Evolutionary conservation across 257 asterid species (phyloP), one percentile per base, ranked within the genome.

Genomic region (Prunella vulgaris): DNA sequence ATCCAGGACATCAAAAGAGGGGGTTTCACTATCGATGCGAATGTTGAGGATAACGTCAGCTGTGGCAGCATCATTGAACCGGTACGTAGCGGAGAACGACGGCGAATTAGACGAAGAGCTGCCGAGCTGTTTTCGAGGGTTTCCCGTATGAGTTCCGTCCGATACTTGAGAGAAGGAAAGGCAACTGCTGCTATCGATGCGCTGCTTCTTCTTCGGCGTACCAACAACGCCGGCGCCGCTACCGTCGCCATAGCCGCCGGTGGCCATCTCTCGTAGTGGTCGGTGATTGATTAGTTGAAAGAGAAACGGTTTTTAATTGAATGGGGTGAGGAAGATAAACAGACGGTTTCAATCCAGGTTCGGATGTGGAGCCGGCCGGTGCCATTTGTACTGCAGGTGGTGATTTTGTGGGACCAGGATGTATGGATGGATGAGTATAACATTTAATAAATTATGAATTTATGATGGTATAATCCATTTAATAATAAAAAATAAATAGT

Each of bases 1-100:
- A 25, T 67, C 73, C 17, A 3, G 20, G 64, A 63, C 56, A 32
- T 62, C 74, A 24, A 79, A 75, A 1, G 77, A 52, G 20, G n/a
- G n/a, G 6, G 57, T 30, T n/a, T 64, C 54, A 20, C 32, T 66
- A 48, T 88, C 87, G 44, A 72, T 38, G 79, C 81, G 83, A 13
- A 87, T 84, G 24, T 80, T 83, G 60, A 89, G 87, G 73, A 81
- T 68, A 60, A 85, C 87, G 74, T 89, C 95, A 5, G 95, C 87
- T 66, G 92, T 72, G 28, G 79, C 51, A 4, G 86, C 46, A 51
- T 89, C 95, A 66, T 83, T 80, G 78, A 87, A 89, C 21, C 76
- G 68, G 25, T 71, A 12, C 38, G 66, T 20, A 68, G 62, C 46
- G 32, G 44, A 32, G 53, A 69, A 28, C 2, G 71, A 32, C 13